These are phyloP conservation scores for Phalaenopsis equestris DNA, from an alignment of 106 monocot species.

Conservation along the genomic window DNA sequence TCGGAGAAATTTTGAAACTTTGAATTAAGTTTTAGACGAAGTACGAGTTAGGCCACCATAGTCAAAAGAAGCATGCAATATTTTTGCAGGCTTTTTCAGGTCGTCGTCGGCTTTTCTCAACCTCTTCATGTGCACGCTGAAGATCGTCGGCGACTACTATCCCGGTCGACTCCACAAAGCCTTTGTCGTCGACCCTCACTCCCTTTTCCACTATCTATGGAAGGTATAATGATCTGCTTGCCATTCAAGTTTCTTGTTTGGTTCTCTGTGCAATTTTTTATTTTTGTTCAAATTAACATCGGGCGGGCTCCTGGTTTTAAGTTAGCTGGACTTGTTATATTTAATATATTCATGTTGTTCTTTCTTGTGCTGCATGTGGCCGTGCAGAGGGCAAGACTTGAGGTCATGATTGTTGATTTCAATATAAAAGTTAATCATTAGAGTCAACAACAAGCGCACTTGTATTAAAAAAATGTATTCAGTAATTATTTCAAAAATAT, in stretches of 20 bases:
- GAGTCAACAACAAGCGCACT: no score
- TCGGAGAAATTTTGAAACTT: neutral
- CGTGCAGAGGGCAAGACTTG: neutral
- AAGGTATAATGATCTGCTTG: slow-evolving; percentile 26
- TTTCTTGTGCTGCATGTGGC: neutral
- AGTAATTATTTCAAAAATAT: no score
- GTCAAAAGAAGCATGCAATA: slow-evolving; percentile 9
- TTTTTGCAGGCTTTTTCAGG: slow-evolving; percentile 52
- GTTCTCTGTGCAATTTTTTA: neutral
- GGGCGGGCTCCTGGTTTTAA: neutral
- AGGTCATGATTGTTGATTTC: neutral
- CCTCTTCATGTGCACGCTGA: slow-evolving; percentile 43
- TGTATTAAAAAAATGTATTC: no score
- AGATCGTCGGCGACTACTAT: slow-evolving; percentile 53
- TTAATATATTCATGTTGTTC: neutral
- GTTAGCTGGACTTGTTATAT: neutral
- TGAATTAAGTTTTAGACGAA: neutral
- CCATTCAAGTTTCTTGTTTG: neutral
- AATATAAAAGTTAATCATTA: neutral
- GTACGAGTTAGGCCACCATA: slow-evolving; percentile 39
- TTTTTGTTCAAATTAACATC: neutral
- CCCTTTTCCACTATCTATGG: slow-evolving; percentile 60
- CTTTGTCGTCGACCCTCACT: slow-evolving; percentile 53
- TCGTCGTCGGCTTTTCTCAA: slow-evolving; percentile 54
- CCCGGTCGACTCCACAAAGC: slow-evolving; percentile 53